phyloP scores from a whole-genome alignment of 2,329 filamentous ascomycete genomes.

The Botryotinia convoluta region DNA sequence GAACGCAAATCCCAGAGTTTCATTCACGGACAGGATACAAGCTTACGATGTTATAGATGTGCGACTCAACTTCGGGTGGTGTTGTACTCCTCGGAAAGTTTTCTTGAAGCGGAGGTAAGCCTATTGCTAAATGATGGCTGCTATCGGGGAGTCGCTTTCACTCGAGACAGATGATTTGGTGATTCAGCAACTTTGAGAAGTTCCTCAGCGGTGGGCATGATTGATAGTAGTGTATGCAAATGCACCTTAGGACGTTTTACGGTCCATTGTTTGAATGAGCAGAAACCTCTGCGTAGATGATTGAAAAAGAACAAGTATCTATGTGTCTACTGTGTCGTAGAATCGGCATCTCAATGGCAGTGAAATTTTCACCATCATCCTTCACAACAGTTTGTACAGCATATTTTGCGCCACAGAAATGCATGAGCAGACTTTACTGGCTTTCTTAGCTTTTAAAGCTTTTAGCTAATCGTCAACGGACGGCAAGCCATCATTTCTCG shows the following conservation, averaged over 20 bases:
- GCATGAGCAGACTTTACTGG: background rate
- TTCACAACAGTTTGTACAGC: background rate
- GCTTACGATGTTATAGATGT: background rate
- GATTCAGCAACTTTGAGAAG: background rate
- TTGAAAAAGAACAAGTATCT: background rate
- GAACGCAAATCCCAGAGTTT: background rate
- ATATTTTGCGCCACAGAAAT: background rate
- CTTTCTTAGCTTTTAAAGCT: too few relatives aligned
- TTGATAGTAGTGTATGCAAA: background rate
- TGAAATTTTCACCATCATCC: background rate
- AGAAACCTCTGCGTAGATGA: background rate
- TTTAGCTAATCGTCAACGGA: background rate
- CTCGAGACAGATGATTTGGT: background rate
- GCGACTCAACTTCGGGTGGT: background rate
- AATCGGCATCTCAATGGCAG: background rate
- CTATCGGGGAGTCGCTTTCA: background rate
- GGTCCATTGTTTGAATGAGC: background rate
- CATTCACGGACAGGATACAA: background rate
- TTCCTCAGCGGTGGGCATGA: background rate
- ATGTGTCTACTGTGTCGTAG: background rate
- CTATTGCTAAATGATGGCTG: background rate
- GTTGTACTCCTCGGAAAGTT: background rate
- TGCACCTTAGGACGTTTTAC: background rate
- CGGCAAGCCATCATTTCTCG: background rate
- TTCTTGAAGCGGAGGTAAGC: background rate